A percentile compares a stretch with the other conserved stretches of the same genome.
These are phyloP conservation scores for Astrothelium macrocarpum DNA, from an alignment of 495 filamentous ascomycete species.

Conservation along the genomic window DNA sequence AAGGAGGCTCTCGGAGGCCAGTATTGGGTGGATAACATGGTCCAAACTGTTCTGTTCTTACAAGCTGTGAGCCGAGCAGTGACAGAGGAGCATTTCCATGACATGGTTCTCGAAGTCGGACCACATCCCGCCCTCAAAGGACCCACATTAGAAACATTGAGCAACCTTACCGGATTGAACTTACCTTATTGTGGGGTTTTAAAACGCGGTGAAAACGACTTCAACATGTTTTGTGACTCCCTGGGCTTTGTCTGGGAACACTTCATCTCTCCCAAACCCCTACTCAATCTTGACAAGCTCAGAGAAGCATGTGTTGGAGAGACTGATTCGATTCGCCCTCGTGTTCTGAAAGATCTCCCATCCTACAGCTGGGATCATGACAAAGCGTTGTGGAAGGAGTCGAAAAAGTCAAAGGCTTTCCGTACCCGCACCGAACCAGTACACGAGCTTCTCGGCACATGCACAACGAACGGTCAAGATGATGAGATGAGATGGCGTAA, in stretches of 20 bases:
- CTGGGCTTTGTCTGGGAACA: not conserved
- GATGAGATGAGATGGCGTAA: not conserved
- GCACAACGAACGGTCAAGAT: not conserved
- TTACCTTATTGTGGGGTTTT: not conserved
- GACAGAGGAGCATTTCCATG: slow-evolving; percentile 2
- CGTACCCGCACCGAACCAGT: not conserved
- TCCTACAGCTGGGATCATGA: not conserved
- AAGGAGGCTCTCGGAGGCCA: not conserved
- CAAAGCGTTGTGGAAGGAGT: not conserved
- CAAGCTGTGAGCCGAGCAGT: not conserved
- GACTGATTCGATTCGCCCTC: not conserved
- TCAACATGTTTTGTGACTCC: not conserved
- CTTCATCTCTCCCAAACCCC: not conserved
- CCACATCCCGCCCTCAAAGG: slow-evolving; percentile 13
- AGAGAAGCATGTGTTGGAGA: not conserved
- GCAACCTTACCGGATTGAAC: not conserved
- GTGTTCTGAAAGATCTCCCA: not conserved
- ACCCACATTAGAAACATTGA: slow-evolving; percentile 1
- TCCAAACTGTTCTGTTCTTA: not conserved
- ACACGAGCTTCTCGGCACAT: not conserved
- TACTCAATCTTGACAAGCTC: not conserved
- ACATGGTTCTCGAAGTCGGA: slow-evolving; percentile 13
- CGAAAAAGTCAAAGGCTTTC: not conserved
- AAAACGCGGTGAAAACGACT: not conserved
- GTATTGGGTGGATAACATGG: slow-evolving; percentile 19